These are phyloP conservation scores for Flagelloscypha sp. DNA, from an alignment of 768 basidiomycete genomes.

Conservation along the genomic window DNA sequence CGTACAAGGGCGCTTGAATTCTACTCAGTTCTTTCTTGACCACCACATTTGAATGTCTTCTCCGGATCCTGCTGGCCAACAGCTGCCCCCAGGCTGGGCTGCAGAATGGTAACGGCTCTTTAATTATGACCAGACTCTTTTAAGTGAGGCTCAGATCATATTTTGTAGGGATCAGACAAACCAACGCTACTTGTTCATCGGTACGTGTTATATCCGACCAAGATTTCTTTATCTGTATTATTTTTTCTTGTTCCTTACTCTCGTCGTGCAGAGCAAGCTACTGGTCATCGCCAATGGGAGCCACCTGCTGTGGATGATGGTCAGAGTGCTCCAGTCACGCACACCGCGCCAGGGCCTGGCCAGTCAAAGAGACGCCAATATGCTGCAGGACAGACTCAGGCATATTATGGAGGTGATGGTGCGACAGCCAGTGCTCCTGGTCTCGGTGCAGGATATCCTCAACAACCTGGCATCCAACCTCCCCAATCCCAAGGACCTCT, in stretches of 20 bases:
- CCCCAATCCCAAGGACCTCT: conserved; percentile 34
- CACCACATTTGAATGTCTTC: too few species aligned
- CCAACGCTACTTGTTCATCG: conserved; percentile 83
- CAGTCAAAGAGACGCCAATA: conserved; percentile 81
- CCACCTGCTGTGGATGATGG: conserved; percentile 43
- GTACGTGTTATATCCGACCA: too few species aligned
- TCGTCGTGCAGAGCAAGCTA: conserved; percentile 59
- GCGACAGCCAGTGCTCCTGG: conserved; percentile 36
- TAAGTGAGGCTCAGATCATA: conserved; percentile 13
- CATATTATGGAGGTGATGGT: conserved; percentile 57
- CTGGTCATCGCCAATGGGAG: conserved; percentile 87
- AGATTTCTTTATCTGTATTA: conserved; percentile 7
- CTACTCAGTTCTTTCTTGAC: too few species aligned
- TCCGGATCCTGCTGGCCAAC: too few species aligned
- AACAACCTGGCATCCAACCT: conserved; percentile 27
- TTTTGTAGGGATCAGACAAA: conserved; percentile 67
- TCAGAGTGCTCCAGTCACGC: conserved; percentile 23
- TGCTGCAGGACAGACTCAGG: conserved; percentile 89
- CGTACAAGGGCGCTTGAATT: too few species aligned
- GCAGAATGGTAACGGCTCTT: conserved; percentile 72
- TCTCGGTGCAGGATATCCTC: conserved; percentile 31
- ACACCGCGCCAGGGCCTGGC: conserved; percentile 31
- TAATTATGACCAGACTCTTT: neutral
- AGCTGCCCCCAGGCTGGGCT: conserved; percentile 87
- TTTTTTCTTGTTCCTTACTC: conserved; percentile 5